Evolutionary conservation across 495 filamentous ascomycete genomes (phyloP).

Genomic region (Penicillium psychrofluorescens): DNA sequence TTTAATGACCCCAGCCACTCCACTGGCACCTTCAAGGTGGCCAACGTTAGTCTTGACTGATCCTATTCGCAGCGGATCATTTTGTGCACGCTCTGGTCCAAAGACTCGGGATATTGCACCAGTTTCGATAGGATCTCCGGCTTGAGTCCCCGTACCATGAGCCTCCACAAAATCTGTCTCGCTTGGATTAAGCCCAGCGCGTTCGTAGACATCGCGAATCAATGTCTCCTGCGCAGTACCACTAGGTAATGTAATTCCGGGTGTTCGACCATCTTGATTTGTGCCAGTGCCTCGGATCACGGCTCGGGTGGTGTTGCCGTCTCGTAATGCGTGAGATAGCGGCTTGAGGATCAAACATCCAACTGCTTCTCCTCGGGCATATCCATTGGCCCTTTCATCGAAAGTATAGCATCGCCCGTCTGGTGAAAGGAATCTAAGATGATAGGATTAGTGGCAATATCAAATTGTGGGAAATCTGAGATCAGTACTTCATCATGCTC

Average conservation of each 20-base stretch:
- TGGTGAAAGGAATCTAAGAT: constrained; percentile 15
- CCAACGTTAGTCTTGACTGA: constrained; percentile 35
- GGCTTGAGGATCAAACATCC: constrained; percentile 32
- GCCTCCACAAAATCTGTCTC: constrained; percentile 21
- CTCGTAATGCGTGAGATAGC: constrained; percentile 22
- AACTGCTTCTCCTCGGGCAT: constrained; percentile 25
- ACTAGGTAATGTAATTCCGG: constrained; percentile 37
- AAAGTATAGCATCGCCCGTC: constrained; percentile 29
- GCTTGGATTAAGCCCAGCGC: constrained; percentile 28
- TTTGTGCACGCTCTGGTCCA: constrained; percentile 1
- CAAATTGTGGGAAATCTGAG: neutral
- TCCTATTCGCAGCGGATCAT: constrained; percentile 14
- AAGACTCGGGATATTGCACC: constrained; percentile 35
- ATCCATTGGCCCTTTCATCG: constrained; percentile 27
- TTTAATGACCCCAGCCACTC: constrained; percentile 29
- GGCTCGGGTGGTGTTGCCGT: constrained; percentile 33
- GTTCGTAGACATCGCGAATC: constrained; percentile 45
- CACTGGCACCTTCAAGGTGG: constrained; percentile 26
- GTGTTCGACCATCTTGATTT: constrained; percentile 38
- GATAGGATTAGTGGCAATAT: neutral
- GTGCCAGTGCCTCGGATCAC: constrained; percentile 32
- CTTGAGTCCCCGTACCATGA: constrained; percentile 49
- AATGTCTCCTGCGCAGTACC: constrained; percentile 48
- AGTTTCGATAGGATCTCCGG: constrained; percentile 56
- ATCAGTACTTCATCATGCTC: constrained; percentile 14